Base-by-base conservation (phyloP, 192 early-diverging fungal genomes). In the Phycomyces nitens region DNA sequence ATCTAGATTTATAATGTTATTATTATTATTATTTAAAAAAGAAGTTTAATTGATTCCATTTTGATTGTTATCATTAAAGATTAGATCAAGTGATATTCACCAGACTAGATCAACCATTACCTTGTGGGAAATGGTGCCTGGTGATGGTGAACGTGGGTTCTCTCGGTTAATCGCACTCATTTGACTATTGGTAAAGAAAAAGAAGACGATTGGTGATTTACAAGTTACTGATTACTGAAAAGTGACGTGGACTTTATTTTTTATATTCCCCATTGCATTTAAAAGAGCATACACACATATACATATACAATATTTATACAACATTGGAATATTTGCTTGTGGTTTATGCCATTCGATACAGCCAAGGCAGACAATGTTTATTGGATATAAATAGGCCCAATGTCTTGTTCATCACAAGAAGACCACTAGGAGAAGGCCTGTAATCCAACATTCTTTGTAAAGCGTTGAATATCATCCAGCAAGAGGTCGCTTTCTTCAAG, bases 401-500 rank as follows among this genome's bases (percentile, higher is more conserved):
- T 42, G 14, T 42, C 14, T 42, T 42, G 14, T 7, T 42, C 14
- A 14, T 14, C 41, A 42, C 14, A 47, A 47, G 3, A n/a, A 47
- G 12, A 47, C 2, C 2, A 47, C 2, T 11, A 47, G 18, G 44
- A n/a, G 3, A n/a, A 47, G 44, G 3, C 1, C 18, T 47, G 2
- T 47, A 1, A 3, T n/a, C 15, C 18, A 8, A 68, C 47, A 6
- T 68, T 68, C 20, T 56, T 68, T 42, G 58, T 59, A 62, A 68
- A 71, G 12, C 47, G 58, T 21, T 72, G 67, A n/a, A 88, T 56
- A 26, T 88, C 86, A 49, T 72, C 64, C 21, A 79, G 60, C 16
- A 80, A 73, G 56, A 82, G 59, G 1, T 71, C 77, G 9, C 81
- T 80, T 18, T 72, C 57, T 63, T 89, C 86, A 71, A 89, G 70